Conservation (phyloP, 345 rosid genomes). For the Bruguiera gymnorhiza region DNA sequence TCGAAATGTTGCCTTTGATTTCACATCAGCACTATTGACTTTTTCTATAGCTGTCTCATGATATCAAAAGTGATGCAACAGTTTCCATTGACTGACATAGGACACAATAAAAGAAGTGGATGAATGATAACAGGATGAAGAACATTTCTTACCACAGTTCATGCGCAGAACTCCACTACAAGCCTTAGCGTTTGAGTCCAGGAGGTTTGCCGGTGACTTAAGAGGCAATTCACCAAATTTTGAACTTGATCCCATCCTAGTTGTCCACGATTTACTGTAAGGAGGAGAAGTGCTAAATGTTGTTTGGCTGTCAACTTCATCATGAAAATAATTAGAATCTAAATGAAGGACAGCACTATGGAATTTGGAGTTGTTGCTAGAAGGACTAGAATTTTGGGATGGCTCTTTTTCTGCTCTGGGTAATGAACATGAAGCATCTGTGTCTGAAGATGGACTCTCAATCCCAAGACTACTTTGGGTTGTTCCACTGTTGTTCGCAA, state of each 20-base stretch:
- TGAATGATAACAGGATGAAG: neutral
- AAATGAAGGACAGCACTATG: constrained; percentile 13
- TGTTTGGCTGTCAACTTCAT: constrained; percentile 3
- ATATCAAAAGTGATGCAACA: neutral
- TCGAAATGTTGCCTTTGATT: constrained; percentile 4
- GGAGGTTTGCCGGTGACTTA: constrained; percentile 5
- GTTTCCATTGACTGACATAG: neutral
- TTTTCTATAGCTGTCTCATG: constrained; percentile 13
- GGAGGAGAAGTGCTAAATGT: constrained; percentile 12
- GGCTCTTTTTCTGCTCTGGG: constrained; percentile 17
- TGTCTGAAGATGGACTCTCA: constrained; percentile 18
- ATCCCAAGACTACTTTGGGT: constrained; percentile 23
- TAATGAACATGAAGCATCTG: constrained; percentile 16
- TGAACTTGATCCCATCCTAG: constrained; percentile 2
- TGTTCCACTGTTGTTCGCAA: constrained; percentile 9
- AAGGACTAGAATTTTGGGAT: constrained; percentile 12
- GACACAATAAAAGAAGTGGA: neutral
- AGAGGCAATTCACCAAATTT: constrained; percentile 3
- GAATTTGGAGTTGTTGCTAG: neutral
- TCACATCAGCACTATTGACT: neutral
- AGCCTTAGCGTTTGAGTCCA: constrained; percentile 16
- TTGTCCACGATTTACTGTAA: constrained; percentile 1
- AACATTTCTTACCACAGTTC: constrained; percentile 19
- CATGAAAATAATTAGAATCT: constrained; percentile 22
- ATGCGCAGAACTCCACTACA: constrained; percentile 17